Evolutionary conservation across 306 rosid genomes (phyloP).

Genomic region (Nissolia schottii): DNA sequence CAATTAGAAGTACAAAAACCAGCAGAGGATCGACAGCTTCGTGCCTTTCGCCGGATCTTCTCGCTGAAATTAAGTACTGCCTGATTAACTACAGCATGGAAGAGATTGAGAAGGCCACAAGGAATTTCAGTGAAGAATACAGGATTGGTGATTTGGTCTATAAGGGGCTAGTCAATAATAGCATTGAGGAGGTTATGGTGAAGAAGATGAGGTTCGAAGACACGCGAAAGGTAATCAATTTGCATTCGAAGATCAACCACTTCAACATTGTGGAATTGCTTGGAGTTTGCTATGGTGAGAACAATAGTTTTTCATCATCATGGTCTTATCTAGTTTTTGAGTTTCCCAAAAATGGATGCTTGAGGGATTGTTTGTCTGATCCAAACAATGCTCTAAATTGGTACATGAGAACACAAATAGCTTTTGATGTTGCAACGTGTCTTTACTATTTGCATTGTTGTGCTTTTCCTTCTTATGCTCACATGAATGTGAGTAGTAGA

Average conservation of each 20-base stretch:
- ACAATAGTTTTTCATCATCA: constrained; percentile 27
- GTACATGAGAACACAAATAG: constrained; percentile 49
- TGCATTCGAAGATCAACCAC: constrained; percentile 67
- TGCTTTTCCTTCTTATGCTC: constrained; percentile 59
- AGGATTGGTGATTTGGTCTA: constrained; percentile 36
- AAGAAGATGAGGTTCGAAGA: constrained; percentile 56
- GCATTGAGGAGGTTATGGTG: constrained; percentile 54
- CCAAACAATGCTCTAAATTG: constrained; percentile 35
- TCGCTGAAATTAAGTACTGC: constrained; percentile 54
- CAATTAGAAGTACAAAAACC: constrained; percentile 21
- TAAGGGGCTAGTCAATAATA: constrained; percentile 38
- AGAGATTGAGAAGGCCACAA: constrained; percentile 47
- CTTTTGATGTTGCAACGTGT: constrained; percentile 66
- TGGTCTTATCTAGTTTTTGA: constrained; percentile 63
- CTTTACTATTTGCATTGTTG: constrained; percentile 64
- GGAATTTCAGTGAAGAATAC: constrained; percentile 51
- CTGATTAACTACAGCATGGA: constrained; percentile 47
- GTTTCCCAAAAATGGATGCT: constrained; percentile 54
- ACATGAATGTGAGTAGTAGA: constrained; percentile 41
- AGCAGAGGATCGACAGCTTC: constrained; percentile 33
- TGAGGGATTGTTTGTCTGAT: constrained; percentile 50
- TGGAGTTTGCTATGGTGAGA: constrained; percentile 59
- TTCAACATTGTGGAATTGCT: constrained; percentile 55
- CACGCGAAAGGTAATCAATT: constrained; percentile 43
- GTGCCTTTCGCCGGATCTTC: constrained; percentile 64